Percentiles rank a stretch among this genome's conserved stretches.
Evolutionary conservation across 495 filamentous ascomycete genomes (phyloP).

Genomic region (Penicillium desertorum): DNA sequence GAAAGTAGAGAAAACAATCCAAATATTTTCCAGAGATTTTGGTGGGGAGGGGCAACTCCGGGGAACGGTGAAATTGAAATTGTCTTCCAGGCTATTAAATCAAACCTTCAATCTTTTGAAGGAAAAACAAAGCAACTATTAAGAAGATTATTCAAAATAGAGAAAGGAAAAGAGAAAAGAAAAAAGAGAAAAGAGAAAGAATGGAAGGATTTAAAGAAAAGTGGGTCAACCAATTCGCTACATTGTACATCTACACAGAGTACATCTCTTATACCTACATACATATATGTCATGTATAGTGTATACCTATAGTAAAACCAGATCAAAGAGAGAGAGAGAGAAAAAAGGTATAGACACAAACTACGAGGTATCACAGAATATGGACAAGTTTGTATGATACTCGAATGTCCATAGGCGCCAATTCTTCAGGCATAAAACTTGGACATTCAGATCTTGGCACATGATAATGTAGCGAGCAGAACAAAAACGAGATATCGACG

Average conservation of each 20-base stretch:
- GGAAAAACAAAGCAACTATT: background rate
- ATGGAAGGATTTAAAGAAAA: background rate
- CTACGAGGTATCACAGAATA: constrained; percentile 15
- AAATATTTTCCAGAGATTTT: background rate
- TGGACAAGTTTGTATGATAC: constrained; percentile 28
- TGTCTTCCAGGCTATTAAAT: no score
- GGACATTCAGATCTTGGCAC: constrained; percentile 29
- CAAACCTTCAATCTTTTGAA: no score
- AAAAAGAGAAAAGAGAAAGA: background rate
- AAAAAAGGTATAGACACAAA: constrained; percentile 4
- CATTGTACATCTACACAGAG: no score
- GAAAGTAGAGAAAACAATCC: no score
- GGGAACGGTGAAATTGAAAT: no score
- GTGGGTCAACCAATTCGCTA: background rate
- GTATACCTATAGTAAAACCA: background rate
- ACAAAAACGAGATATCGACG: constrained; percentile 10
- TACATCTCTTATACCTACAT: no score
- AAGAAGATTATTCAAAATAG: background rate
- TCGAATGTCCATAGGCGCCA: constrained; percentile 20
- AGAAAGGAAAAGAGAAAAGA: background rate
- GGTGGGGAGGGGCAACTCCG: constrained; percentile 3
- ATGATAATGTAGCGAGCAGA: constrained; percentile 16
- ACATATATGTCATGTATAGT: background rate
- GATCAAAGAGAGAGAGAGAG: background rate
- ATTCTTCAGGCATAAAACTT: constrained; percentile 17